Base-by-base conservation (phyloP, 257 asterid genomes). In the Forsythia viridissima region DNA sequence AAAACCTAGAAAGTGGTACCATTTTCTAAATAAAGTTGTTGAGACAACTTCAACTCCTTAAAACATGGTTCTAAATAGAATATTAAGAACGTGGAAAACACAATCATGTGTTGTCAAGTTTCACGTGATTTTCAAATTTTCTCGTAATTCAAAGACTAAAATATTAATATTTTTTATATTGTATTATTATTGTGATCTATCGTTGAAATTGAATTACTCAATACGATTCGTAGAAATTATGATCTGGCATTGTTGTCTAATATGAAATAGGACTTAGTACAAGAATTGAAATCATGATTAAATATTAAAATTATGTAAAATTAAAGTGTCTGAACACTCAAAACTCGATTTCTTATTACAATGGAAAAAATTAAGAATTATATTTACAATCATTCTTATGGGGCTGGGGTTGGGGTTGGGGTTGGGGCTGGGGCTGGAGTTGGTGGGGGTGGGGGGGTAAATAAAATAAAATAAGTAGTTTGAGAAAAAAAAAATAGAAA, bases 1-100 rank as follows among this genome's bases (percentile, higher is more conserved):
- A 55, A 79, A 73, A 10, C 39, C 8, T 43, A 4, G 70, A 16
- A 41, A 46, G 4, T 16, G 8, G 61, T 76, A 15, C 43, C 36
- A 65, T 34, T 69, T 69, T 66, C 3, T 65, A 65, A 30, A 39
- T 41, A n/a, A 46, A 68, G 44, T 42, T 16, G 3, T 34, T 10
- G 75, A 0, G 75, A 37, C 69, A 36, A 36, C 55, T 72, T 34
- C 59, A 79, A 7, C 61, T 79, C 69, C 78, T 12, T 57, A 71
- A 30, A 78, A 78, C 77, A 34, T 34, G 13, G 71, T 3, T 41
- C 5, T 40, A 30, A 24, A 52, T 57, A 40, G 34, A 59, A 39
- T 75, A 36, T 40, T 44, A 1, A 65, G 43, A 65, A 30, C 59
- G 38, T n/a, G 42, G 13, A 8, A 2, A 21, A 20, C 43, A 66